Evolutionary conservation across 2,329 filamentous ascomycete species (phyloP).

Genomic region (Claviceps maximensis): DNA sequence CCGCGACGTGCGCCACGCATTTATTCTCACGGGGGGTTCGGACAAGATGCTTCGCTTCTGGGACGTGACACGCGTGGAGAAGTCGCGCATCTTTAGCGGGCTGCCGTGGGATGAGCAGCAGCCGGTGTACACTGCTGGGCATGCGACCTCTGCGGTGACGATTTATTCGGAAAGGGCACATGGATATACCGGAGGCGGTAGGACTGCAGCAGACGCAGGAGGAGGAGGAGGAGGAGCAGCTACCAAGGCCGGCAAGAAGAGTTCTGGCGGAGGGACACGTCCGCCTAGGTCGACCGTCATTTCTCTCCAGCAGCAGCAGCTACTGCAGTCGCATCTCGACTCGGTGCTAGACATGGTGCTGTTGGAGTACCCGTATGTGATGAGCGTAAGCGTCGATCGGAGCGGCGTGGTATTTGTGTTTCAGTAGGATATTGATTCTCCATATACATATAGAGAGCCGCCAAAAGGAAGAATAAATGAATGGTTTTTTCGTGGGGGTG

Average conservation of each 20-base stretch:
- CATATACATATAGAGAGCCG: no score
- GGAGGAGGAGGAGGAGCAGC: constrained; percentile 13
- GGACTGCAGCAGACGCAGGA: not conserved
- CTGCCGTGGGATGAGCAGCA: constrained; percentile 55
- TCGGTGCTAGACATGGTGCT: constrained; percentile 78
- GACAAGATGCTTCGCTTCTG: constrained; percentile 90
- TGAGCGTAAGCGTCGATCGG: constrained; percentile 83
- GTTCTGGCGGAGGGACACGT: constrained; percentile 16
- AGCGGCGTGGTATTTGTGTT: constrained; percentile 83
- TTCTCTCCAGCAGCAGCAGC: constrained; percentile 71
- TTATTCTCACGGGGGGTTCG: constrained; percentile 74
- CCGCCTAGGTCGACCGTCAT: constrained; percentile 72
- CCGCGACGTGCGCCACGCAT: constrained; percentile 62
- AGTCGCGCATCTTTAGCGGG: constrained; percentile 70
- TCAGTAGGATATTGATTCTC: constrained; percentile 31
- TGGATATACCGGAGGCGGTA: constrained; percentile 19
- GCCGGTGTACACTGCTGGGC: constrained; percentile 56
- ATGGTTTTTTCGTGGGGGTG: no score
- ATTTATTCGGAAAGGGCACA: constrained; percentile 53
- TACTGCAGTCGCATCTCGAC: constrained; percentile 79
- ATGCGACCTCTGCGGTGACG: constrained; percentile 49
- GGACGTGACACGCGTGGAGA: constrained; percentile 70
- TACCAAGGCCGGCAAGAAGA: not conserved
- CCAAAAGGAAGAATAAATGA: no score
- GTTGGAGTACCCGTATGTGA: constrained; percentile 78